A percentile compares a stretch with the other conserved stretches of the same genome.
phyloP scores from a whole-genome alignment of 2,329 filamentous ascomycete genomes.

The Shiraia bambusicola region DNA sequence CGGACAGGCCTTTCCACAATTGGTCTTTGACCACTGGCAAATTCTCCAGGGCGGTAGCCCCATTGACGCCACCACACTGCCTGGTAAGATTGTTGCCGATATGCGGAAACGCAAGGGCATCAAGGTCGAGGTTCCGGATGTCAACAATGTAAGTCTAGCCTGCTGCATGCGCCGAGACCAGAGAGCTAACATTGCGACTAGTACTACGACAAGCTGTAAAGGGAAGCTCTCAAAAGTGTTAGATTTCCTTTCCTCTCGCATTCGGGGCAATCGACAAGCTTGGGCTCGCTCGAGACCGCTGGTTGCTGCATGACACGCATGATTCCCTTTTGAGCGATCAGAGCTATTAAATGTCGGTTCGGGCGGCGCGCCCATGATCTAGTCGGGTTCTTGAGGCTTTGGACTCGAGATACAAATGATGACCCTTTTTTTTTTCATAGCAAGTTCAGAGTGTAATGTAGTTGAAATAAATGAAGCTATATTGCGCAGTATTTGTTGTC shows the following conservation, averaged over 20 bases:
- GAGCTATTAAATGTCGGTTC: slow-evolving; percentile 43
- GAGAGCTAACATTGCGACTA: slow-evolving; percentile 52
- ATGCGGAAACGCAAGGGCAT: slow-evolving; percentile 99
- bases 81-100: slow-evolving; percentile 77
- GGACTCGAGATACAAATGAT: slow-evolving; percentile 38
- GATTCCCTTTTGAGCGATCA: slow-evolving; percentile 34
- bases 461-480: slow-evolving; percentile 36
- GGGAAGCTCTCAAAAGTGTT: slow-evolving; percentile 47
- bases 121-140: slow-evolving; percentile 90
- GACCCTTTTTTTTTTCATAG: slow-evolving; percentile 38
- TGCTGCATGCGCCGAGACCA: neutral
- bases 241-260: slow-evolving; percentile 46
- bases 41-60: slow-evolving; percentile 90
- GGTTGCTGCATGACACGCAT: slow-evolving; percentile 38
- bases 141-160: slow-evolving; percentile 80
- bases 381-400: slow-evolving; percentile 30
- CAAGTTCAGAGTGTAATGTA: slow-evolving; percentile 41
- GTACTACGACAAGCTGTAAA: slow-evolving; percentile 99
- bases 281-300: slow-evolving; percentile 40
- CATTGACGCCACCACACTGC: slow-evolving; percentile 78
- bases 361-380: slow-evolving; percentile 34
- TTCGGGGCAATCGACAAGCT: slow-evolving; percentile 37
- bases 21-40: slow-evolving; percentile 99
- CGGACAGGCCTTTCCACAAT: slow-evolving; percentile 98
- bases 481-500: slow-evolving; percentile 22